These are phyloP conservation scores for Pterocarpus macrocarpus DNA, from an alignment of 306 rosid genomes.

Conservation along the genomic window DNA sequence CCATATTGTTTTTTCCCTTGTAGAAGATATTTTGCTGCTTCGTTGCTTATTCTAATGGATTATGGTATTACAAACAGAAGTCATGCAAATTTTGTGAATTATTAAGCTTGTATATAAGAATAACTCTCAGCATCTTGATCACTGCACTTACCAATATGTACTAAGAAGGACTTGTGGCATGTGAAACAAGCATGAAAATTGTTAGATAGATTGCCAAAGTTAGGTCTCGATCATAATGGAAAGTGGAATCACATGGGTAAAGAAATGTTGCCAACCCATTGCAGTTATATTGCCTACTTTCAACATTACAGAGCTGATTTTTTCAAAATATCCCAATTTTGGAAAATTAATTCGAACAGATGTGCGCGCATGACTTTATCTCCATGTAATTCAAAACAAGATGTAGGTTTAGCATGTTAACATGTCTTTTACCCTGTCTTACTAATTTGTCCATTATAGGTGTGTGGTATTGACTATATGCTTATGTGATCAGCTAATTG, in stretches of 20 bases:
- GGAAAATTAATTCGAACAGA: background rate
- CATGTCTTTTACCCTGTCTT: background rate
- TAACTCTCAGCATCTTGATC: background rate
- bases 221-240: slow-evolving; percentile 32
- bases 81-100: background rate
- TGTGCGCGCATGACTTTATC: slow-evolving; percentile 2
- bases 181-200: slow-evolving; percentile 20
- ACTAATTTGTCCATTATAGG: background rate
- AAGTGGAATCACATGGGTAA: slow-evolving; percentile 33
- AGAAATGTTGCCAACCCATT: slow-evolving; percentile 7
- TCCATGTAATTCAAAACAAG: background rate
- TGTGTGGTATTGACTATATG: background rate
- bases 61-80: background rate
- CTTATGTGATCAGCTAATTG: slow-evolving; percentile 24
- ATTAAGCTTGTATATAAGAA: background rate
- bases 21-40: background rate
- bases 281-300: slow-evolving; percentile 22
- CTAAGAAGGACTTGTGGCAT: slow-evolving; percentile 8
- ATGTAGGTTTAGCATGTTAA: slow-evolving; percentile 5
- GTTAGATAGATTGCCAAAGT: slow-evolving; percentile 23
- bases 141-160: background rate
- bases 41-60: background rate
- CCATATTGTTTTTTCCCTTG: background rate
- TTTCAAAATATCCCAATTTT: background rate
- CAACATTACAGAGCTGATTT: background rate